These are phyloP conservation scores for Malus hybrid DNA, from an alignment of 331 rosid genomes.

Conservation along the genomic window DNA sequence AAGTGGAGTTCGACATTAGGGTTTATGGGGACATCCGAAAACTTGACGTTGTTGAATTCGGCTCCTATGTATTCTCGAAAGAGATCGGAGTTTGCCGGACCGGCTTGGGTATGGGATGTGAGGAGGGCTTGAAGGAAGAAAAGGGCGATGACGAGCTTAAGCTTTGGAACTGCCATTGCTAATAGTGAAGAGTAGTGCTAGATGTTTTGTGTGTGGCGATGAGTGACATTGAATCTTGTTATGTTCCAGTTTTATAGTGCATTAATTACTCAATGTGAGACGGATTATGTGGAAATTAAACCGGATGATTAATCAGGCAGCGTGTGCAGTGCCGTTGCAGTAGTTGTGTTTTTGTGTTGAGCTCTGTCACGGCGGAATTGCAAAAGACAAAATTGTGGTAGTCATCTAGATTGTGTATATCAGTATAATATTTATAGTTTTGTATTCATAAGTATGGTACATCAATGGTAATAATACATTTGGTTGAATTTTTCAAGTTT, in stretches of 20 bases:
- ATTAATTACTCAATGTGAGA: neutral
- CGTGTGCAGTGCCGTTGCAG: neutral
- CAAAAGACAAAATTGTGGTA: neutral
- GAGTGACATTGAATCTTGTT: neutral
- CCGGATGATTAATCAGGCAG: neutral
- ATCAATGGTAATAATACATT: too few species aligned
- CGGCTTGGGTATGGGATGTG: conserved; percentile 4
- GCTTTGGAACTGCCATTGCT: conserved; percentile 23
- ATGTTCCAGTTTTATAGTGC: neutral
- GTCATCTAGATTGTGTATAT: neutral
- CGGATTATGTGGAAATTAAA: too few species aligned
- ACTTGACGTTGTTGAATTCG: conserved; percentile 42
- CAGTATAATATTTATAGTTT: too few species aligned
- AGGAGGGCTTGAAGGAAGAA: conserved; percentile 16
- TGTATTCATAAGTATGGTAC: too few species aligned
- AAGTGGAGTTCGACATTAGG: conserved; percentile 49
- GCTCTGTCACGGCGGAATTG: neutral
- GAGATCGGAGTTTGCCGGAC: conserved; percentile 26
- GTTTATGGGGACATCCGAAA: conserved; percentile 51
- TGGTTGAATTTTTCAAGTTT: too few species aligned
- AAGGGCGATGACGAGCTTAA: conserved; percentile 17
- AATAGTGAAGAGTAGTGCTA: neutral
- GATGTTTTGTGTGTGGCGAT: neutral
- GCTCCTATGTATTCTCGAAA: conserved; percentile 78
- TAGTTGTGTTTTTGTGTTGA: neutral